phyloP scores from a whole-genome alignment of 805 yeast species.

The Saccharomycopsis malanga region DNA sequence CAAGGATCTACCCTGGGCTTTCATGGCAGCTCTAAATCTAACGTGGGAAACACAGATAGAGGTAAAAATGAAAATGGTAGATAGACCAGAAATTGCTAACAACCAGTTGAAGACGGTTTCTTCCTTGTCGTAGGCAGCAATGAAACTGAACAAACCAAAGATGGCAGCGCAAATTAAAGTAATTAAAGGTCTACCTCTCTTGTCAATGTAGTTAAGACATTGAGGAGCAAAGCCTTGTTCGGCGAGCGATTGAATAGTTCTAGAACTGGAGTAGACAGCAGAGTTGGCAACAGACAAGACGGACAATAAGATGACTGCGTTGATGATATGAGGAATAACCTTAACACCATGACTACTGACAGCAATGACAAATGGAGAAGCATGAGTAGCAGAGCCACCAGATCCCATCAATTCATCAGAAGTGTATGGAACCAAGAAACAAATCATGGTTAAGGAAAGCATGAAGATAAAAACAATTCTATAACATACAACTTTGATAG shows the following conservation, averaged over 20 bases:
- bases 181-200: slow-evolving; percentile 51
- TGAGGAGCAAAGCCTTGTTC: slow-evolving; percentile 57
- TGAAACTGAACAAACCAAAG: slow-evolving; percentile 56
- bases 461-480: slow-evolving; percentile 46
- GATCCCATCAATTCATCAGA: slow-evolving; percentile 38
- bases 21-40: slow-evolving; percentile 53
- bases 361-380: slow-evolving; percentile 69
- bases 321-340: slow-evolving; percentile 55
- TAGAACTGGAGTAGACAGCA: slow-evolving; percentile 41
- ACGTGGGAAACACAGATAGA: slow-evolving; percentile 50
- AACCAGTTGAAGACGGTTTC: slow-evolving; percentile 59
- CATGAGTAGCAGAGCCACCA: slow-evolving; percentile 34
- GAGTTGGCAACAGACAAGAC: slow-evolving; percentile 55
- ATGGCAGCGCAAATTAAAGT: slow-evolving; percentile 47
- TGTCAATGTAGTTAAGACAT: slow-evolving; percentile 45
- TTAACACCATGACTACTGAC: slow-evolving; percentile 45
- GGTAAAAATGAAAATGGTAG: slow-evolving; percentile 58
- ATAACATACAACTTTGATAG: slow-evolving; percentile 50
- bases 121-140: slow-evolving; percentile 55
- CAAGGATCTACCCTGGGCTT: slow-evolving; percentile 44
- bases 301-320: slow-evolving; percentile 57
- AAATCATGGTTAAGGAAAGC: slow-evolving; percentile 40
- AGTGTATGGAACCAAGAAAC: slow-evolving; percentile 49
- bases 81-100: slow-evolving; percentile 53
- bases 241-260: slow-evolving; percentile 49